These are phyloP conservation scores for Ormosia emarginata DNA, from an alignment of 306 rosid species.

Conservation along the genomic window DNA sequence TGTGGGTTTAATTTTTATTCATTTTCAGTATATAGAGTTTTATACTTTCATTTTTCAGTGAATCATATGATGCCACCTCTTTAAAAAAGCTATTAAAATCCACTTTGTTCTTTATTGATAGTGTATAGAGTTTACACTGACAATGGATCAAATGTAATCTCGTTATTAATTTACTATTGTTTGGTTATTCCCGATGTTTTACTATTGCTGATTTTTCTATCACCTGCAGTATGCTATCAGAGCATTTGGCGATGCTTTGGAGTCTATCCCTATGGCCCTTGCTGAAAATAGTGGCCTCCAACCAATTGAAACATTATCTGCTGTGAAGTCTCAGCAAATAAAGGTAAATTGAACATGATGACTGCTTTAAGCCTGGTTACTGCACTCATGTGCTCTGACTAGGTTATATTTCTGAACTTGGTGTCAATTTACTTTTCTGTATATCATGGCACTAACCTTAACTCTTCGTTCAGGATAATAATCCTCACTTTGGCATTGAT, in stretches of 20 bases:
- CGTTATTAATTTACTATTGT: not conserved
- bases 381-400: not conserved
- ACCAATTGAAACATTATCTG: conserved; percentile 89
- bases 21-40: not conserved
- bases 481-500: conserved; percentile 77
- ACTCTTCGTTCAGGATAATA: conserved; percentile 55
- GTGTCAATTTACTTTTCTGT: not conserved
- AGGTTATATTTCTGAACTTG: not conserved
- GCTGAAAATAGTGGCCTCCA: conserved; percentile 99
- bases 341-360: conserved; percentile 45
- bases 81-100: not conserved
- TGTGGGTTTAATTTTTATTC: not conserved
- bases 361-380: not conserved
- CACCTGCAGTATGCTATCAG: conserved; percentile 86
- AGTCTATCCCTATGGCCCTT: conserved; percentile 89
- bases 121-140: not conserved
- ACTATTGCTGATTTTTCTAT: conserved; percentile 1
- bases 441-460: not conserved
- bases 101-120: not conserved
- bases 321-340: conserved; percentile 89
- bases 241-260: conserved; percentile 95
- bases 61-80: not conserved
- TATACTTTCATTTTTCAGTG: not conserved
- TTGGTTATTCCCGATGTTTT: not conserved
- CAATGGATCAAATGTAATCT: not conserved